Conservation (phyloP, 2,329 filamentous ascomycete genomes). For the Neonectria punicea region DNA sequence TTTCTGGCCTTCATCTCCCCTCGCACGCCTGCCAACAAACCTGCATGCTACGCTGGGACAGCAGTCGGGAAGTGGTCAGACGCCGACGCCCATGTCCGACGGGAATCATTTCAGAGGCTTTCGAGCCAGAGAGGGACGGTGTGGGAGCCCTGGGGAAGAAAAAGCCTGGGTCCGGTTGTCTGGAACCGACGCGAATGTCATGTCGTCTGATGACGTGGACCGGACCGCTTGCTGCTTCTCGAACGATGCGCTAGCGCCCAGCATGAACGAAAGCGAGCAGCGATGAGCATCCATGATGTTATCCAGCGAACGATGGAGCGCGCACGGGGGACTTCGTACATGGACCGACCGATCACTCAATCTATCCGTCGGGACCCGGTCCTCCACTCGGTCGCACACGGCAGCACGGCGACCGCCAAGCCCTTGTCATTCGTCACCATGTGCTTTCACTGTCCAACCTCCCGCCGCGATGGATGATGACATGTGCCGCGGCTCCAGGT, state of each 20-base stretch:
- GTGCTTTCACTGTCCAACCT: background rate
- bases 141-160: background rate
- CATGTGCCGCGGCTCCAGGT: conserved; percentile 13
- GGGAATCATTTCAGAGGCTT: background rate
- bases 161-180: background rate
- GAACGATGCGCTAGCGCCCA: conserved; percentile 9
- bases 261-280: background rate
- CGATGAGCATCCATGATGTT: background rate
- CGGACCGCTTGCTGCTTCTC: conserved; percentile 7
- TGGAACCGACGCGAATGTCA: background rate
- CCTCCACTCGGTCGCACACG: conserved; percentile 5
- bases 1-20: background rate
- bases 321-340: background rate
- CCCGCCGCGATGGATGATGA: background rate
- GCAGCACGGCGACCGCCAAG: background rate
- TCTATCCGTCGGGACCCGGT: background rate
- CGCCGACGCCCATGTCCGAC: background rate
- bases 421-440: conserved; percentile 9
- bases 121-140: background rate
- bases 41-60: background rate
- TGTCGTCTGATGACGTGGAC: conserved; percentile 19
- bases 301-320: background rate
- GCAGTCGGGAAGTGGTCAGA: background rate
- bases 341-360: background rate
- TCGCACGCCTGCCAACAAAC: background rate